Evolutionary conservation across 306 rosid genomes (phyloP), one percentile per base, ranked within the genome.

Genomic region (Begonia loranthoides): DNA sequence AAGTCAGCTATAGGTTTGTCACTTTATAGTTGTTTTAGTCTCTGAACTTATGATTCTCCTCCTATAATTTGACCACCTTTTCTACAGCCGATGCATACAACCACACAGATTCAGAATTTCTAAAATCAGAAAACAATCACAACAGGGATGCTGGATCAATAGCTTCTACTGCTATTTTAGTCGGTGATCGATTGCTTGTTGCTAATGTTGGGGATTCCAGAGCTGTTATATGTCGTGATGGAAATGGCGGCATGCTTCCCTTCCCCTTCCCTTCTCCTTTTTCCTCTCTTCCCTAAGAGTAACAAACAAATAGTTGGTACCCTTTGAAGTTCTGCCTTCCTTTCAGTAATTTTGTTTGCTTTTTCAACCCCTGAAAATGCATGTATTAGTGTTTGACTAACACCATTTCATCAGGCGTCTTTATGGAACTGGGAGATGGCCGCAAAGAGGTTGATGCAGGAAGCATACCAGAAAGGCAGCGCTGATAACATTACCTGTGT

Each of bases 191-290:
- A 47, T 63, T 87, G 58, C 73, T 82, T 65, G 93, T 87, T 70
- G 95, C 95, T 38, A 87, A 87, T 77, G 95, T 87, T 54, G 95
- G 95, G 49, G 95, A 87, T 82, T 87, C 95, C 55, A 78, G 95
- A 83, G 95, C 82, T 9, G 94, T 87, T 58, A 93, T 83, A 38
- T 59, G 68, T 50, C 75, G 95, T 73, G 89, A 83, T 77, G 95
- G 95, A 71, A 73, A 77, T 82, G 94, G 95, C 82, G 66, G 56
- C 62, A 36, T 19, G n/a, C 36, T 28, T 28, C 6, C 36, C 36
- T 2, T 22, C 2, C 28, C 28, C 4, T 22, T 4, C 28, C 28
- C 4, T 28, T 28, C 9, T 28, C 0, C 8, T 28, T 50, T 24
- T 75, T 53, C 64, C 59, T 45, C 73, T 57, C 45, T 59, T 61